Percentiles rank a stretch among this genome's conserved stretches.
Conservation (phyloP, 257 asterid genomes). For the Linaria vulgaris region DNA sequence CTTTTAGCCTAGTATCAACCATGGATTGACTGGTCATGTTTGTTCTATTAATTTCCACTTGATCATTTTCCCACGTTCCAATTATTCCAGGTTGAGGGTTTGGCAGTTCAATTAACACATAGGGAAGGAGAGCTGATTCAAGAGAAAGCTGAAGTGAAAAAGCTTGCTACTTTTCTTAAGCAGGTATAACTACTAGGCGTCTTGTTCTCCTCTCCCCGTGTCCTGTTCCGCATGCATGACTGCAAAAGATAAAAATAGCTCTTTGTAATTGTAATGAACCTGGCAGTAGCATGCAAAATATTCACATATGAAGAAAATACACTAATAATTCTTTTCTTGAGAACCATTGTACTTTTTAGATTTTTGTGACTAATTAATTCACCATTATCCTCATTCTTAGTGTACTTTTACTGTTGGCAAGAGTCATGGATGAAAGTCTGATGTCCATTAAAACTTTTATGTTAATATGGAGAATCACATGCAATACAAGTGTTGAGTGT, state of each 20-base stretch:
- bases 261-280: too few species aligned
- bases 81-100: constrained; percentile 75
- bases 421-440: too few species aligned
- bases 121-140: constrained; percentile 96
- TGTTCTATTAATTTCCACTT: not conserved
- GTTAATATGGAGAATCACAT: not conserved
- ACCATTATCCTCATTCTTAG: too few species aligned
- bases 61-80: constrained; percentile 11
- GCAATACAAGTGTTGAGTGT: not conserved
- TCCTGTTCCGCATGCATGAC: not conserved
- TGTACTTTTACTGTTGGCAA: too few species aligned
- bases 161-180: constrained; percentile 80
- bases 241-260: constrained; percentile 6
- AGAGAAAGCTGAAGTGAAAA: constrained; percentile 93
- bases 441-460: too few species aligned
- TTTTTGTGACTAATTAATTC: too few species aligned
- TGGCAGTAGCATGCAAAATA: too few species aligned
- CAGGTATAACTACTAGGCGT: constrained; percentile 51
- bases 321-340: too few species aligned
- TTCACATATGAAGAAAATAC: too few species aligned
- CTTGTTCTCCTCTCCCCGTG: constrained; percentile 1
- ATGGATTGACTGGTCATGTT: not conserved
- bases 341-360: too few species aligned
- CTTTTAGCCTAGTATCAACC: too few species aligned
- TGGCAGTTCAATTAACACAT: constrained; percentile 81